phyloP scores from a whole-genome alignment of 805 yeast species.

The Saccharomycopsis vini region DNA sequence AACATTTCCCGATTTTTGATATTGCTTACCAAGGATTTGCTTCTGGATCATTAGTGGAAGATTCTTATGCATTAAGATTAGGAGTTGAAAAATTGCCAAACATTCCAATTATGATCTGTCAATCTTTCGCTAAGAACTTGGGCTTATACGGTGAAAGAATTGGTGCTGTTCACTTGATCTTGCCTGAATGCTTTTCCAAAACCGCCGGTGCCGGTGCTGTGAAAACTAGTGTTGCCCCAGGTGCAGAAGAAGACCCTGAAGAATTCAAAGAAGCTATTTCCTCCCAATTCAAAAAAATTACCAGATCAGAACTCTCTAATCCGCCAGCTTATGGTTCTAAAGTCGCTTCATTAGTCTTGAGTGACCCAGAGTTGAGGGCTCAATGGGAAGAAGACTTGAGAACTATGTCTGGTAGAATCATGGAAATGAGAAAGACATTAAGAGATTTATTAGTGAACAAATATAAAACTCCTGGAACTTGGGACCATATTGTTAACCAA shows the following conservation, averaged over 20 bases:
- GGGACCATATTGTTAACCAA: constrained; percentile 84
- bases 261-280: constrained; percentile 35
- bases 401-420: constrained; percentile 71
- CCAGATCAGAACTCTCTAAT: constrained; percentile 83
- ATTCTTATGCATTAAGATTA: constrained; percentile 47
- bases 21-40: constrained; percentile 96
- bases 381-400: constrained; percentile 81
- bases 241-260: constrained; percentile 27
- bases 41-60: constrained; percentile 71
- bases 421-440: constrained; percentile 57
- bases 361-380: constrained; percentile 44
- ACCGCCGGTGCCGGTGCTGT: background rate
- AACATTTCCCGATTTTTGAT: constrained; percentile 75
- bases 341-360: constrained; percentile 70
- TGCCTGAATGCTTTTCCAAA: constrained; percentile 11
- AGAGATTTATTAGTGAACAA: constrained; percentile 48
- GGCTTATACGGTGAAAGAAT: constrained; percentile 94
- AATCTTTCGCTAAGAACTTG: constrained; percentile 90
- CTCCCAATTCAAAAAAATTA: constrained; percentile 75
- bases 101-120: constrained; percentile 43
- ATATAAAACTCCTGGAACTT: constrained; percentile 47
- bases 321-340: constrained; percentile 95
- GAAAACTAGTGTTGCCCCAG: constrained; percentile 9
- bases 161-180: constrained; percentile 43
- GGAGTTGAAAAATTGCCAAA: constrained; percentile 31